Evolutionary conservation across 148 eudicot genomes (phyloP).

Genomic region (Cornus controversa): DNA sequence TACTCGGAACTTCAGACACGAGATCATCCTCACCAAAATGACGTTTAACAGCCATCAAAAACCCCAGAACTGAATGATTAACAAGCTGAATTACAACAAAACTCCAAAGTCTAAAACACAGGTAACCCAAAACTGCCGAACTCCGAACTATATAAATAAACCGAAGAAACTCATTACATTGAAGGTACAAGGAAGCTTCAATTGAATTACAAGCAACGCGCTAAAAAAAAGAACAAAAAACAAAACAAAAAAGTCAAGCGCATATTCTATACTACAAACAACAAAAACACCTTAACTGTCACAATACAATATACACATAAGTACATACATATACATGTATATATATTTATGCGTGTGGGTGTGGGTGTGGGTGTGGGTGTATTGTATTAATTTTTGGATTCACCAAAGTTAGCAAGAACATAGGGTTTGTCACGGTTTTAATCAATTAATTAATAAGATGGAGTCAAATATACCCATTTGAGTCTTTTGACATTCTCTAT

Average conservation of each 20-base stretch:
- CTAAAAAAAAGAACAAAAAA: no score
- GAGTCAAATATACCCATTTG: background rate
- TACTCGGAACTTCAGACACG: conserved; percentile 21
- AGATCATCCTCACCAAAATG: conserved; percentile 35
- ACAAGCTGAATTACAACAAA: background rate
- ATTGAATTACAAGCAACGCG: background rate
- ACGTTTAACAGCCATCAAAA: conserved; percentile 60
- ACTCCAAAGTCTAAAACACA: background rate
- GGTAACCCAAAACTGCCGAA: background rate
- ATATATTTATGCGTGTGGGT: background rate
- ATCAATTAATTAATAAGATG: background rate
- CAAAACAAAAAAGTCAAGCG: conserved; percentile 3
- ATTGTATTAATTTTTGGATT: background rate
- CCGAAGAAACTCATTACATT: background rate
- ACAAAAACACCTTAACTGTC: background rate
- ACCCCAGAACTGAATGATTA: background rate
- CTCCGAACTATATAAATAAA: background rate
- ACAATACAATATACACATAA: background rate
- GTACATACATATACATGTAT: background rate
- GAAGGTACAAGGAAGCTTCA: conserved; percentile 47
- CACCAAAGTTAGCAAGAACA: background rate
- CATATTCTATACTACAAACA: background rate
- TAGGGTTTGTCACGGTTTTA: background rate
- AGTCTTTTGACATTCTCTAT: background rate
- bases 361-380: background rate